phyloP scores from a whole-genome alignment of 1,284 basidiomycete genomes.

The Neonothopanus nambi region DNA sequence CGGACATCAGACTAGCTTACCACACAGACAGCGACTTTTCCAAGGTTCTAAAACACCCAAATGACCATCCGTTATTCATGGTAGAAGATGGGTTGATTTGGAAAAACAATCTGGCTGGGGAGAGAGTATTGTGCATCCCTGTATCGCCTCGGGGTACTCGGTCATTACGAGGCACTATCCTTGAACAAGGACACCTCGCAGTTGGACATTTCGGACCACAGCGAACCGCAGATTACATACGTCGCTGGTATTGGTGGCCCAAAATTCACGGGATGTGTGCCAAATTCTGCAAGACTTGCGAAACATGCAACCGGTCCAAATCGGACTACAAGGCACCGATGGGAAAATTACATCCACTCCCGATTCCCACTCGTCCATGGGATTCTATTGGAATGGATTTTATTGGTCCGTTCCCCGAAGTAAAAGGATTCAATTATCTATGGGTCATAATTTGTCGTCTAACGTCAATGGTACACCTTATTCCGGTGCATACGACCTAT shows the following conservation, averaged over 20 bases:
- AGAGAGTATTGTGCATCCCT: constrained; percentile 23
- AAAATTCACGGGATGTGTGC: constrained; percentile 21
- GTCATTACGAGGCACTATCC: constrained; percentile 16
- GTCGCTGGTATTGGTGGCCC: constrained; percentile 38
- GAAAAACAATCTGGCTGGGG: constrained; percentile 12
- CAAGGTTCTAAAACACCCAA: constrained; percentile 16
- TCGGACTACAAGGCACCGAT: constrained; percentile 17
- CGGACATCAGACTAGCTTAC: neutral
- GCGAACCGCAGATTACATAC: constrained; percentile 28
- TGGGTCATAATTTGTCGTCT: constrained; percentile 35
- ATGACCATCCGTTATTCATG: constrained; percentile 16
- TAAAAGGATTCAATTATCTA: constrained; percentile 28
- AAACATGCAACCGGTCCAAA: constrained; percentile 29
- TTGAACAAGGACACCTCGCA: constrained; percentile 27
- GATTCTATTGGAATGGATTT: constrained; percentile 38
- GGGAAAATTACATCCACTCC: constrained; percentile 30
- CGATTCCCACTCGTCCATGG: constrained; percentile 31
- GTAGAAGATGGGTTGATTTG: constrained; percentile 22
- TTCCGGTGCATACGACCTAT: constrained; percentile 27
- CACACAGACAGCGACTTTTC: constrained; percentile 17
- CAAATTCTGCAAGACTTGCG: constrained; percentile 30
- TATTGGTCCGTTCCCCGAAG: constrained; percentile 34
- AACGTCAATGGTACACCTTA: constrained; percentile 35
- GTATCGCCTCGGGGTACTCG: neutral
- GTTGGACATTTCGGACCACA: constrained; percentile 29